phyloP scores from a whole-genome alignment of 2,329 filamentous ascomycete genomes.

The Diaporthe humulicola region DNA sequence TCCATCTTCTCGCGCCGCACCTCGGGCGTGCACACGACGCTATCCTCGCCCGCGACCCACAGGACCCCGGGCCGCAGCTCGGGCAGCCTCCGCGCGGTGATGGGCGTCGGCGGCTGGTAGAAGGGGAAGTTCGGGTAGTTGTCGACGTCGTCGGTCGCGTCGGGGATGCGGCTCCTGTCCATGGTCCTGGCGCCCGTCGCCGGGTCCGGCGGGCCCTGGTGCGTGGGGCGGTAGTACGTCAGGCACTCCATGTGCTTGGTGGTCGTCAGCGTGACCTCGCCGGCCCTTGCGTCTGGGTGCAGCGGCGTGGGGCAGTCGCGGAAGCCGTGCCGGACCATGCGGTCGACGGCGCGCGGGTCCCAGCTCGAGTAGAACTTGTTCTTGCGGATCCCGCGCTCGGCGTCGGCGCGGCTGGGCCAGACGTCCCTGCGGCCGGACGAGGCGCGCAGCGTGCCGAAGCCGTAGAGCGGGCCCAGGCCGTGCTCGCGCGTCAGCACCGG shows the following conservation, averaged over 20 bases:
- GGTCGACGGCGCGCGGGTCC: constrained; percentile 84
- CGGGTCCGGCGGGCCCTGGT: constrained; percentile 54
- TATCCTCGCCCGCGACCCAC: constrained; percentile 76
- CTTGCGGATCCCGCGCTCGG: constrained; percentile 74
- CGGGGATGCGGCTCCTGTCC: constrained; percentile 56
- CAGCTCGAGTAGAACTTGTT: constrained; percentile 85
- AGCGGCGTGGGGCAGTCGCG: constrained; percentile 76
- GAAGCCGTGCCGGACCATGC: constrained; percentile 81
- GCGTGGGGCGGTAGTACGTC: constrained; percentile 77
- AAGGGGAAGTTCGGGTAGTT: constrained; percentile 63
- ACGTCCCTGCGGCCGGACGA: constrained; percentile 82
- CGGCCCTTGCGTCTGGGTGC: constrained; percentile 58
- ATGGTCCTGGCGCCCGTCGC: constrained; percentile 54
- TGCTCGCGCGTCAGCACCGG: constrained; percentile 77
- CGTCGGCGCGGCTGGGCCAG: constrained; percentile 83
- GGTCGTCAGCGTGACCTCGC: constrained; percentile 79
- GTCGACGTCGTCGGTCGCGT: constrained; percentile 56
- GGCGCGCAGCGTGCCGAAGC: constrained; percentile 62
- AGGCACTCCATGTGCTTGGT: constrained; percentile 91
- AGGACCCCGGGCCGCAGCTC: constrained; percentile 74
- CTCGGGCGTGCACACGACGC: constrained; percentile 66
- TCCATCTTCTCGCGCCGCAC: constrained; percentile 70
- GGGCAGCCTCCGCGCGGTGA: constrained; percentile 69
- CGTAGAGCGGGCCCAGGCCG: constrained; percentile 51
- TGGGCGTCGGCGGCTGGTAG: constrained; percentile 75